Base-by-base conservation (phyloP, 2,329 filamentous ascomycete species). In the Aspergillus versicolor region DNA sequence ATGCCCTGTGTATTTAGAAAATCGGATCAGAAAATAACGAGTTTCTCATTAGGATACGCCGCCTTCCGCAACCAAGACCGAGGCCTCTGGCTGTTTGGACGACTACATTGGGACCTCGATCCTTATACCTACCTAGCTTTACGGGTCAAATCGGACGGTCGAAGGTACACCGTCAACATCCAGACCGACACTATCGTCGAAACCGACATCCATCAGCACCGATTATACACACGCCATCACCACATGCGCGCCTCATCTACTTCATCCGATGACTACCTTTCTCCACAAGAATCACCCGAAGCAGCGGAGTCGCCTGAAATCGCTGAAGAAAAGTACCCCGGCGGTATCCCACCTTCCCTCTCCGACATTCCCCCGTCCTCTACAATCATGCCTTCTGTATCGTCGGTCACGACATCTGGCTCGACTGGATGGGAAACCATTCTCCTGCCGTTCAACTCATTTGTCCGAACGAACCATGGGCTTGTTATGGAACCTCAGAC, bases 121-220 rank as follows among this genome's bases (percentile, higher is more conserved):
- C 87, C 90, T 3, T 97, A 96, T 76, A 79, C 83, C 12, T 97
- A 92, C 75, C 86, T 99, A 9, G 93, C 91, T 0, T 76, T 99
- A 68, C 88, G 92, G 13, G 82, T 99, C 66, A 94, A 92, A 73
- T 93, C 90, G 3, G 94, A 97, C 70, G 92, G 92, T 15, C 83
- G 94, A 58, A 89, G 90, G 67, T 99, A 97, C 78, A 91, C 96
- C 57, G 86, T 99, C 68, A 99, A 99, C 74, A 79, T 99, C 15
- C 94, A 97, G 79, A 96, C 92, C 3, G 93, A 99, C 70, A 90
- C 90, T 1, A 88, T 99, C 54, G 90, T 96, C 47, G 90, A 91
- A 11, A 93, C 92, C n/a, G 94, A 99, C 73, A 81, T 99, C 61
- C 94, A 97, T 74, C 94, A 99, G 73, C 94, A 99, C 74, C 82